Evolutionary conservation across 495 filamentous ascomycete species (phyloP), one percentile per base, ranked within the genome.

Genomic region (Clavariopsis aquatica): DNA sequence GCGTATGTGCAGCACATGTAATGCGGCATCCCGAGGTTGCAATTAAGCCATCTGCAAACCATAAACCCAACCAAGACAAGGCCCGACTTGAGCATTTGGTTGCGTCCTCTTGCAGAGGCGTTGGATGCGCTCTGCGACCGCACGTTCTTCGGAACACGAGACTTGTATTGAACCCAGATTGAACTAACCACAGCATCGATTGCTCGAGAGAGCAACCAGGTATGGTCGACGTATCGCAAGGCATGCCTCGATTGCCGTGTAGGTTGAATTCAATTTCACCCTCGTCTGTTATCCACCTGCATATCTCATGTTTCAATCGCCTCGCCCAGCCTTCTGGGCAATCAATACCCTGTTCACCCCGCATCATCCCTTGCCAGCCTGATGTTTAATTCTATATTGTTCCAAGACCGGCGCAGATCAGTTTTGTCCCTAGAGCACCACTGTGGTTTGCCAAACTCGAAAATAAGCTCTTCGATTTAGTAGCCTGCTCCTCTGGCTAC

Each of bases 331-430:
- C 4, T 10, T 43, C 38, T 17, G 38, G 38, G 38, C 38, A 43
- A 9, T 43, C 13, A 15, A 43, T 17, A 43, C 47, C 47, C 19
- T 27, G 47, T 23, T 24, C 3, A 2, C 47, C 47, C 47, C 47
- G 47, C 19, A 49, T 6, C 9, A n/a, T 49, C 47, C 47, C 47
- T 49, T 49, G 19, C 47, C 19, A 5, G 5, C 26, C 47, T 49
- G 47, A 23, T 49, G 5, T 49, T 19, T 22, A 27, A n/a, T n/a
- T n/a, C n/a, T 49, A 49, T 49, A 49, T 49, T 49, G 26, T 10
- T 49, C 47, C 24, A 24, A 43, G n/a, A n/a, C 38, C 13, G n/a
- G 12, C 38, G n/a, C 15, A 43, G 13, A 43, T 43, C 38, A 43
- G 9, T n/a, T 43, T 43, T 2, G 12, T 43, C n/a, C n/a, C 38